phyloP scores from a whole-genome alignment of 73 alveolate species.

The Paramecium pentaurelia region DNA sequence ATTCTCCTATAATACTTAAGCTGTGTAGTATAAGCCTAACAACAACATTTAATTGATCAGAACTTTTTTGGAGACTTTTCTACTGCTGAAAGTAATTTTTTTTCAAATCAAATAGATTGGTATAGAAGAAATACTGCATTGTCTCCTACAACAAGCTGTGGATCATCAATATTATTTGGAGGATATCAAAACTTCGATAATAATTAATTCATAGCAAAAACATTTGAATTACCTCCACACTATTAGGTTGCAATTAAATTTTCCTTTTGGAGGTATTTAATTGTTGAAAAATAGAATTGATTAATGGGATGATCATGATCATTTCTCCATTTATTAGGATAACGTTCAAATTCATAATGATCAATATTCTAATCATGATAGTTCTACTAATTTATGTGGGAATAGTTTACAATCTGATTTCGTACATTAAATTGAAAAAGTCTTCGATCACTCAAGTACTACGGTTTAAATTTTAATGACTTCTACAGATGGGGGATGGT shows the following conservation, averaged over 20 bases:
- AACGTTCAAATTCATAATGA: too few relatives aligned
- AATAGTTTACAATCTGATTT: not conserved
- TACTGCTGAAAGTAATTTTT: too few relatives aligned
- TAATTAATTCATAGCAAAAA: too few relatives aligned
- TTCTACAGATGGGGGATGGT: not conserved
- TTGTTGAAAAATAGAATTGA: not conserved
- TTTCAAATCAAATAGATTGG: not conserved
- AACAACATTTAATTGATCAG: too few relatives aligned
- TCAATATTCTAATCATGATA: not conserved
- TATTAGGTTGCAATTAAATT: too few relatives aligned
- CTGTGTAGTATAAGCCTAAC: too few relatives aligned
- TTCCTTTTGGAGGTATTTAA: not conserved
- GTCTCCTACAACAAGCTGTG: not conserved
- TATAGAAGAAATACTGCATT: not conserved
- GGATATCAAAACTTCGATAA: not conserved
- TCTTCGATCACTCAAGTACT: not conserved
- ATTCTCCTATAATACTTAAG: too few relatives aligned
- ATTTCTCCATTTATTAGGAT: not conserved
- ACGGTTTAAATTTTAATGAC: not conserved
- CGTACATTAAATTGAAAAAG: not conserved
- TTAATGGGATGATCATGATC: not conserved
- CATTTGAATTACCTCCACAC: not conserved
- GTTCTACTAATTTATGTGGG: not conserved
- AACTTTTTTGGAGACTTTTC: too few relatives aligned
- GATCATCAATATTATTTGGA: not conserved